A percentile compares a stretch with the other conserved stretches of the same genome.
These are phyloP conservation scores for Talaromyces islandicus DNA, from an alignment of 2,329 filamentous ascomycete species.

Conservation along the genomic window DNA sequence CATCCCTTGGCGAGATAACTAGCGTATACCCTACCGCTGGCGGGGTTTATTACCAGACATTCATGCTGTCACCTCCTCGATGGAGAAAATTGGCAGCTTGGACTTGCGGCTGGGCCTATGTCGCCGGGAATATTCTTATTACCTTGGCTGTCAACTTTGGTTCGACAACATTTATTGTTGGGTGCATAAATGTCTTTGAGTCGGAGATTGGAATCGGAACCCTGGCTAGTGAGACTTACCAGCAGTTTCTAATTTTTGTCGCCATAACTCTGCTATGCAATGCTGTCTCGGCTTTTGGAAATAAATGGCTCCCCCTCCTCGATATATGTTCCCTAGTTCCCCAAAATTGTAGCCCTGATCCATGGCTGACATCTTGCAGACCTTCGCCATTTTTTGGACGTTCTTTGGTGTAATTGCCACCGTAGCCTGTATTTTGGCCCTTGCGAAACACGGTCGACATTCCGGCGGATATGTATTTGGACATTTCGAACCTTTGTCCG, in stretches of 20 bases:
- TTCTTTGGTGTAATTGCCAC: slow-evolving; percentile 65
- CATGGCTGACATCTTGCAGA: slow-evolving; percentile 38
- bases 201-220: slow-evolving; percentile 40
- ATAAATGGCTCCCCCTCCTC: slow-evolving; percentile 51
- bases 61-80: slow-evolving; percentile 60
- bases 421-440: slow-evolving; percentile 54
- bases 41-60: slow-evolving; percentile 74
- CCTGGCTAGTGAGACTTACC: slow-evolving; percentile 38
- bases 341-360: background rate
- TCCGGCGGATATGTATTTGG: slow-evolving; percentile 59
- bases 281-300: slow-evolving; percentile 46
- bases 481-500: slow-evolving; percentile 63
- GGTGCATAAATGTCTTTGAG: slow-evolving; percentile 52
- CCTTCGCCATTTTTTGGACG: slow-evolving; percentile 68
- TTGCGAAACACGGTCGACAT: slow-evolving; percentile 64
- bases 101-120: slow-evolving; percentile 70
- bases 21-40: slow-evolving; percentile 71
- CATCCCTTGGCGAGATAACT: slow-evolving; percentile 67
- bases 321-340: slow-evolving; percentile 52
- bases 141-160: slow-evolving; percentile 79
- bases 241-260: slow-evolving; percentile 46
- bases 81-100: slow-evolving; percentile 62
- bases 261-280: slow-evolving; percentile 47
- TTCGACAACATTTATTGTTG: slow-evolving; percentile 50
- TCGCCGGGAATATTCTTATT: slow-evolving; percentile 75